Evolutionary conservation across 345 rosid genomes (phyloP).

Genomic region (Salix exigua): DNA sequence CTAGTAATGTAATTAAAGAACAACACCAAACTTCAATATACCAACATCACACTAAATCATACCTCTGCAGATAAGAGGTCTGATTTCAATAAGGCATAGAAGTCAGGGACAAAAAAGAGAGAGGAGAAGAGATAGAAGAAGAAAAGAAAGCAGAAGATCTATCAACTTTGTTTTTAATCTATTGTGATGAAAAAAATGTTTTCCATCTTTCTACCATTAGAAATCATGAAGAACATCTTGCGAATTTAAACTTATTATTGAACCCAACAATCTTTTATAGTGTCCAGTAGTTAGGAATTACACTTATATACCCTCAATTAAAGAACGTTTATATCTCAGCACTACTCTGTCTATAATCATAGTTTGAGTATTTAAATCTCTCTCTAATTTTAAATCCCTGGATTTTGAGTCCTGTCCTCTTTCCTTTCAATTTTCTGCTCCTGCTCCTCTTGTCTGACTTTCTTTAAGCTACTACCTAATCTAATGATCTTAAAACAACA

Average conservation of each 20-base stretch:
- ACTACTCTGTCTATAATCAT: background rate
- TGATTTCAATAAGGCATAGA: background rate
- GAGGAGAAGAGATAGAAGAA: too few species aligned
- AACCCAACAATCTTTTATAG: background rate
- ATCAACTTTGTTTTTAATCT: background rate
- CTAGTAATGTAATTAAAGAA: background rate
- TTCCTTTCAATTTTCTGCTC: background rate
- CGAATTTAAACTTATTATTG: background rate
- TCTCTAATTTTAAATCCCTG: background rate
- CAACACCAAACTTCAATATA: background rate
- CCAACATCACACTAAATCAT: background rate
- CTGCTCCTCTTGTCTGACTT: background rate
- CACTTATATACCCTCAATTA: background rate
- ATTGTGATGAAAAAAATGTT: background rate
- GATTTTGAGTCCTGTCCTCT: background rate
- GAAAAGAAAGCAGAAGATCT: background rate
- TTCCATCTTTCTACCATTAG: background rate
- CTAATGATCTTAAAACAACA: background rate
- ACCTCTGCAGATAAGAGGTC: background rate
- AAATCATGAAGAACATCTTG: background rate
- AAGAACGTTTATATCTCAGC: background rate
- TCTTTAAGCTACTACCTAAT: background rate
- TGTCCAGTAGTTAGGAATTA: too few species aligned
- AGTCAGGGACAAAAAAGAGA: too few species aligned
- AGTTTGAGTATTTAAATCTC: background rate